A percentile compares a stretch with the other conserved stretches of the same genome.
phyloP scores from a whole-genome alignment of 176 grass and related monocot genomes.

The Oryza coarctata region DNA sequence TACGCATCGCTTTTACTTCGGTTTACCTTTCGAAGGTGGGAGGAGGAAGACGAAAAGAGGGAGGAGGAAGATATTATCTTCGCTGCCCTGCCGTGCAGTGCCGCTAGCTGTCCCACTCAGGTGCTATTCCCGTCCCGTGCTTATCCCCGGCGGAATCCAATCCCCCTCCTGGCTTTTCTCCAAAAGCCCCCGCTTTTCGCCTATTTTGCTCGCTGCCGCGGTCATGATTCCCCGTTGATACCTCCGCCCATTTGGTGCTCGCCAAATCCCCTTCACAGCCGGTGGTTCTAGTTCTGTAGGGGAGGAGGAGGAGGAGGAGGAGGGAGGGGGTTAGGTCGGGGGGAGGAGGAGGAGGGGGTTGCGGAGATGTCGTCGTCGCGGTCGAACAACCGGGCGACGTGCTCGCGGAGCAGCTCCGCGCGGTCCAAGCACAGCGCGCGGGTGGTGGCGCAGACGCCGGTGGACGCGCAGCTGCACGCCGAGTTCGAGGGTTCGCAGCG shows the following conservation, averaged over 20 bases:
- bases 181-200: background rate
- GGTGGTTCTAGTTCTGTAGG: background rate
- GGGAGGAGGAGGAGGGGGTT: background rate
- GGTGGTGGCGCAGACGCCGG: slow-evolving; percentile 68
- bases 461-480: slow-evolving; percentile 74
- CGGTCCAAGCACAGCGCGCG: slow-evolving; percentile 72
- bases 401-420: slow-evolving; percentile 70
- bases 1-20: slow-evolving; percentile 15
- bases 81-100: background rate
- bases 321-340: background rate
- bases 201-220: background rate
- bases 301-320: background rate
- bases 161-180: slow-evolving; percentile 19
- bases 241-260: slow-evolving; percentile 20
- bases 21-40: background rate
- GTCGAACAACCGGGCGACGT: slow-evolving; percentile 59
- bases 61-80: slow-evolving; percentile 22
- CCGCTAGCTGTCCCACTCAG: slow-evolving; percentile 40
- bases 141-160: slow-evolving; percentile 55
- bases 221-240: slow-evolving; percentile 43
- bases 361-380: slow-evolving; percentile 71
- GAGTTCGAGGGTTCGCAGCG: slow-evolving; percentile 71
- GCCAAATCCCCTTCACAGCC: slow-evolving; percentile 4
- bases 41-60: background rate
- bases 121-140: slow-evolving; percentile 20